Evolutionary conservation across 2,329 filamentous ascomycete species (phyloP).

Genomic region (Penicillium corylophilum): DNA sequence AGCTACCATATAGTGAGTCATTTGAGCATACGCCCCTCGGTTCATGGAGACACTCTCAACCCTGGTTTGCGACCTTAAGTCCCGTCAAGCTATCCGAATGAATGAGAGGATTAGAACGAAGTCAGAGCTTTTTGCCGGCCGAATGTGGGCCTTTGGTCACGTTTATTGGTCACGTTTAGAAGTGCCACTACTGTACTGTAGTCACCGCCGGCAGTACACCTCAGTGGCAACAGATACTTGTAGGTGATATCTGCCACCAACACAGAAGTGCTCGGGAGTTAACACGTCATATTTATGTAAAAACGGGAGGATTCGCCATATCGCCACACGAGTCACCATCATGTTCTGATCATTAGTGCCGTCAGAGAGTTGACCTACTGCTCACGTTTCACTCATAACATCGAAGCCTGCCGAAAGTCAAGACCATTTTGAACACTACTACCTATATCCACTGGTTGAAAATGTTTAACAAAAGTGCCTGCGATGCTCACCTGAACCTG

Average conservation of each 20-base stretch:
- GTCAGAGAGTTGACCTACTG: neutral
- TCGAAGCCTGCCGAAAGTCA: neutral
- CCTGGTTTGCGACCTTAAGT: no score
- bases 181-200: no score
- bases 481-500: slow-evolving; percentile 17
- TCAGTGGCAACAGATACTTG: neutral
- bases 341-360: neutral
- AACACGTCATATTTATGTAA: neutral
- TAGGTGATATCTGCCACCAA: neutral
- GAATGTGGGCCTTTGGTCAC: no score
- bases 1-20: no score
- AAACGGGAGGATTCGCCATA: neutral
- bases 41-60: no score
- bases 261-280: neutral
- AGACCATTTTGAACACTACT: neutral
- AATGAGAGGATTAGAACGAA: no score
- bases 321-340: neutral
- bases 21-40: no score
- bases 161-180: no score
- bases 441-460: neutral
- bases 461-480: slow-evolving; percentile 18
- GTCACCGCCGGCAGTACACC: no score
- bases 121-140: no score
- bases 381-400: neutral
- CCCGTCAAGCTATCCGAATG: no score